Conservation (phyloP, 495 filamentous ascomycete genomes). For the Penicillium simplicissimum region DNA sequence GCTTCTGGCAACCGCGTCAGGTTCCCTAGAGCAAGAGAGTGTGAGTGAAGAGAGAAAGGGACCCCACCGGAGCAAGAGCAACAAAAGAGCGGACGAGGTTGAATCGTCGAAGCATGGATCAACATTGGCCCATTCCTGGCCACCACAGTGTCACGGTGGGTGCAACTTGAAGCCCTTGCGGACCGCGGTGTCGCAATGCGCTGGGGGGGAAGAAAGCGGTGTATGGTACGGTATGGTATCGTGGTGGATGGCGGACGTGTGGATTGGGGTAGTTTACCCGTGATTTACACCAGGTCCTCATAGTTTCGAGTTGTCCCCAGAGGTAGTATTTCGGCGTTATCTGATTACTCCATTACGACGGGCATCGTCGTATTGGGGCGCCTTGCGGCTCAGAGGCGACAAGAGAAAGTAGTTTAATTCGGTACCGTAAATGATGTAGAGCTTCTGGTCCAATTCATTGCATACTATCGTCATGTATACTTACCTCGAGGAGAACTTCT, state of each 20-base stretch:
- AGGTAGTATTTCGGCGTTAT: neutral
- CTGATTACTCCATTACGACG: neutral
- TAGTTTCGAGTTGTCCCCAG: neutral
- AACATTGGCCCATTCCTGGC: conserved; percentile 43
- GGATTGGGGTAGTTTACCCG: neutral
- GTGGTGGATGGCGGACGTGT: too few relatives aligned
- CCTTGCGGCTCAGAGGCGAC: conserved; percentile 1
- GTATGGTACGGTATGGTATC: conserved; percentile 17
- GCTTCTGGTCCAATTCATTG: neutral
- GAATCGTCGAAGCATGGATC: conserved; percentile 35
- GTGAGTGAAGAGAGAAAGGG: conserved; percentile 10
- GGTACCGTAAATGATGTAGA: conserved; percentile 1
- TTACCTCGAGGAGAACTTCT: neutral
- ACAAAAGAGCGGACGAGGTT: conserved; percentile 4
- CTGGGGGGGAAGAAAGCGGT: conserved; percentile 15
- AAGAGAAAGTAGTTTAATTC: conserved; percentile 3
- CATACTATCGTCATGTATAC: neutral
- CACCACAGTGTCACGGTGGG: conserved; percentile 25
- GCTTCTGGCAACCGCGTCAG: neutral
- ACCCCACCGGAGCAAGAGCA: conserved; percentile 15
- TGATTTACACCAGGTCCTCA: neutral
- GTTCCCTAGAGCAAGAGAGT: neutral
- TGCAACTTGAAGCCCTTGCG: conserved; percentile 35
- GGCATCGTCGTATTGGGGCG: conserved; percentile 4
- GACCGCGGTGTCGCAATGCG: conserved; percentile 32